These are phyloP conservation scores for Anthostomella pinea DNA, from an alignment of 2,329 filamentous ascomycete species.

Conservation along the genomic window DNA sequence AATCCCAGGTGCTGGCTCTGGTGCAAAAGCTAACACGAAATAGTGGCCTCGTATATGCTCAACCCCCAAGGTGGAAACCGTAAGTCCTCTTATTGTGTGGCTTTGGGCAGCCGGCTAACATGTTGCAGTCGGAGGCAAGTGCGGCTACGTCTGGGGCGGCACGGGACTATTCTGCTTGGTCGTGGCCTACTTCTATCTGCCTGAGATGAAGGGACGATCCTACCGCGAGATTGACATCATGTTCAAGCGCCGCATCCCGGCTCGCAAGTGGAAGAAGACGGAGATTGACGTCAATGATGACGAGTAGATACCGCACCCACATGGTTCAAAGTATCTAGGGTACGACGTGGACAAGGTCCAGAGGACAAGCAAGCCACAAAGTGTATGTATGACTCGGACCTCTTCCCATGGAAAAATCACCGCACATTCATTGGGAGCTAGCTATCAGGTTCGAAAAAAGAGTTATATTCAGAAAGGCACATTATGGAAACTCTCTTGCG, in stretches of 20 bases:
- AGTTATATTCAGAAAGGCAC: conserved; percentile 6
- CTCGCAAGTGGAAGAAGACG: conserved; percentile 55
- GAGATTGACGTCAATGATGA: conserved; percentile 58
- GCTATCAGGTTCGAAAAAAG: too few species aligned
- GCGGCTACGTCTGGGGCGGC: conserved; percentile 58
- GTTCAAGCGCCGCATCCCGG: conserved; percentile 51
- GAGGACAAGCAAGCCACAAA: too few species aligned
- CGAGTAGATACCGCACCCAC: too few species aligned
- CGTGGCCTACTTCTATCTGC: conserved; percentile 46
- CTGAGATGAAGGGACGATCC: conserved; percentile 56
- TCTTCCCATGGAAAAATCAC: too few species aligned
- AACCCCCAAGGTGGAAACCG: conserved; percentile 44
- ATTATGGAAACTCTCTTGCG: conserved; percentile 26
- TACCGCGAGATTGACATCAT: conserved; percentile 62
- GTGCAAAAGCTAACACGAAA: too few species aligned
- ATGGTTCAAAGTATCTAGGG: too few species aligned
- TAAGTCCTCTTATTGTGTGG: too few species aligned
- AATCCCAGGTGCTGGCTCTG: too few species aligned
- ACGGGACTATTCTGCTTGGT: conserved; percentile 55
- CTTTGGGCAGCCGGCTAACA: conserved; percentile 3
- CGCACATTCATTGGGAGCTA: too few species aligned
- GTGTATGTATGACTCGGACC: too few species aligned
- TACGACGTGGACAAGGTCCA: too few species aligned
- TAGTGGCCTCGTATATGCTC: conserved; percentile 58
- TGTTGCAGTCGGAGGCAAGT: conserved; percentile 45